Percentiles rank a stretch among this genome's conserved stretches.
These are phyloP conservation scores for Closterium sp. DNA, from an alignment of 139 green algal species.

Conservation along the genomic window DNA sequence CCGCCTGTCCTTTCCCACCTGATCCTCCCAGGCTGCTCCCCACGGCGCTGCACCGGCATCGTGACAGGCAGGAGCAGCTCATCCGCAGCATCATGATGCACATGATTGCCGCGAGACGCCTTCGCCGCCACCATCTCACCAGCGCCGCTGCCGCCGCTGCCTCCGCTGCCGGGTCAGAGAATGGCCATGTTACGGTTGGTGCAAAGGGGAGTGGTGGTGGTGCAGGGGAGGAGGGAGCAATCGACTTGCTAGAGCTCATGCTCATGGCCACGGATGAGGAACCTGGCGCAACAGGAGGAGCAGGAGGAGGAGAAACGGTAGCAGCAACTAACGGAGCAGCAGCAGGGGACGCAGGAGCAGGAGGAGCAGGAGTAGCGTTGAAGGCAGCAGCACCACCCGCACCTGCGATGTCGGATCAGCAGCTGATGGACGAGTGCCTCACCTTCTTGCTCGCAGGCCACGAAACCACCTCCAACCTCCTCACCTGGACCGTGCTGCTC, in stretches of 20 bases:
- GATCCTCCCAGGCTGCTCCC: too few species aligned
- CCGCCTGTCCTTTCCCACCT: too few species aligned
- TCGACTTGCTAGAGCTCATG: slow-evolving; percentile 1
- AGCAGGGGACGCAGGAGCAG: not conserved
- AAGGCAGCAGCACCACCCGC: not conserved
- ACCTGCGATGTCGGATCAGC: slow-evolving; percentile 15
- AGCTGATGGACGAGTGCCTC: slow-evolving; percentile 44
- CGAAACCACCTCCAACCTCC: slow-evolving; percentile 92
- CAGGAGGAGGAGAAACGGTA: not conserved
- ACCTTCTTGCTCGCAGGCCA: slow-evolving; percentile 65
- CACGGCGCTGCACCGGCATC: too few species aligned
- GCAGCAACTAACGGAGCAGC: not conserved
- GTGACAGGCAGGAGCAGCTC: not conserved
- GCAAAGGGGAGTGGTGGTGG: not conserved
- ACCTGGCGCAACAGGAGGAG: not conserved
- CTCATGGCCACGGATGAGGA: not conserved
- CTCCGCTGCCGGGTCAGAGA: not conserved
- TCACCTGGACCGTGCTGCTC: slow-evolving; percentile 65
- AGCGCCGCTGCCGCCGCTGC: not conserved
- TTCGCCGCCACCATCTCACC: not conserved
- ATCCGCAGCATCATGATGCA: not conserved
- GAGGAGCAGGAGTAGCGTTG: not conserved
- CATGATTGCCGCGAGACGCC: not conserved
- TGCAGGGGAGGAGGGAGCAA: not conserved
- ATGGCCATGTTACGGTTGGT: not conserved